Base-by-base conservation (phyloP, 139 green algal genomes). In the Tetraselmis chui region DNA sequence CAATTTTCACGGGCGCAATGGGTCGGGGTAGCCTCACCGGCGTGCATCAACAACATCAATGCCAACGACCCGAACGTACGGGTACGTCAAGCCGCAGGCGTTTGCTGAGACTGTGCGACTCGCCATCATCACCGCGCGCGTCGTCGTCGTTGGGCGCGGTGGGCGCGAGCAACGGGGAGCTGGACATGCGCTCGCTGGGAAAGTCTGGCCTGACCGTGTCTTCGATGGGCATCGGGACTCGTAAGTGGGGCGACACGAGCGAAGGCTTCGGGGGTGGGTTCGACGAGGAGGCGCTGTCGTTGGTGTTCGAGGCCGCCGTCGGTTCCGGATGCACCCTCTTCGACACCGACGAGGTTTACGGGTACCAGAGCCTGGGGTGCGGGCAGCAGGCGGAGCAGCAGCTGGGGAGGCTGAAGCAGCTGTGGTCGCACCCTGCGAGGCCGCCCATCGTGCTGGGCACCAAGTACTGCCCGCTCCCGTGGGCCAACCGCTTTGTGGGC, bases 331-430 rank as follows among this genome's bases (percentile, higher is more conserved):
- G 93, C 74, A 92, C 83, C 28, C 89, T 93, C 58, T 93, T 93
- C 81, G 90, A 93, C 84, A 91, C 87, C 25, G 90, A 89, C n/a
- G 90, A 93, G 86, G 89, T 92, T 28, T 93, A 93, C 76, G 89
- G 89, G 2, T 93, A 93, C 58, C 82, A 92, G 79, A 86, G 78
- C 78, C 86, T 88, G 11, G 86, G 88, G 59, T 27, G 76, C 0
- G 79, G 83, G 0, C 25, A 80, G 25, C 86, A 79, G 24, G 84
- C 83, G 23, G 89, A 93, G 85, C 82, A 89, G 32, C 31, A 91
- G 18, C 29, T 92, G 25, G 87, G 87, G 29, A 67, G 1, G 22
- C 59, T 30, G 24, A 67, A 29, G 30, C 23, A 1, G 80, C 29
- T 80, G 28, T 30, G 31, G 28, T 76, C 74, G 31, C 28, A 83